These are phyloP conservation scores for Limnanthes douglasii DNA, from an alignment of 345 rosid genomes.

Conservation along the genomic window DNA sequence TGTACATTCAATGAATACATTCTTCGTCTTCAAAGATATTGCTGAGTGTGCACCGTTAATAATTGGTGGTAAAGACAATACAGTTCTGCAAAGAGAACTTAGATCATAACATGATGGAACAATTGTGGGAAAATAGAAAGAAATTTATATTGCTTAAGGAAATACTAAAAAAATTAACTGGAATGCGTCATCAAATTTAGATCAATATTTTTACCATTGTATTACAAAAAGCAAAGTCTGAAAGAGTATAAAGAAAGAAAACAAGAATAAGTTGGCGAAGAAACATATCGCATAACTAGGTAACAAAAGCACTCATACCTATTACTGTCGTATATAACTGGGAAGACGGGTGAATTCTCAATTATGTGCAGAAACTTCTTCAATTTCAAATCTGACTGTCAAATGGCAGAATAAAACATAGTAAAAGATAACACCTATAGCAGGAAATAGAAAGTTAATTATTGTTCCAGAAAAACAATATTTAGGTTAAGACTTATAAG, in stretches of 20 bases:
- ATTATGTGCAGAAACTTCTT: conserved; percentile 85
- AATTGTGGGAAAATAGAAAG: background rate
- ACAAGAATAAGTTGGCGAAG: no score
- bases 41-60: conserved; percentile 96
- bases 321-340: conserved; percentile 55
- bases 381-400: conserved; percentile 81
- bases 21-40: conserved; percentile 76
- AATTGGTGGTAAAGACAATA: conserved; percentile 81
- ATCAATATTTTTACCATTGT: no score
- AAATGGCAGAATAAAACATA: background rate
- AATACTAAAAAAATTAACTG: no score
- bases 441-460: no score
- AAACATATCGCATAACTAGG: background rate
- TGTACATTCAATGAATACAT: conserved; percentile 90
- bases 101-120: background rate
- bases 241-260: no score
- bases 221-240: no score
- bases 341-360: conserved; percentile 73
- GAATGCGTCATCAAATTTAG: no score
- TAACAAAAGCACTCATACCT: conserved; percentile 36
- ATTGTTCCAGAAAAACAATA: no score
- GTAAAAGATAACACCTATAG: background rate
- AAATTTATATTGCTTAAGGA: no score
- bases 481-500: no score
- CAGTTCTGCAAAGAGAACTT: conserved; percentile 43